These are phyloP conservation scores for Pleurotus platypus DNA, from an alignment of 768 basidiomycete genomes.

Conservation along the genomic window DNA sequence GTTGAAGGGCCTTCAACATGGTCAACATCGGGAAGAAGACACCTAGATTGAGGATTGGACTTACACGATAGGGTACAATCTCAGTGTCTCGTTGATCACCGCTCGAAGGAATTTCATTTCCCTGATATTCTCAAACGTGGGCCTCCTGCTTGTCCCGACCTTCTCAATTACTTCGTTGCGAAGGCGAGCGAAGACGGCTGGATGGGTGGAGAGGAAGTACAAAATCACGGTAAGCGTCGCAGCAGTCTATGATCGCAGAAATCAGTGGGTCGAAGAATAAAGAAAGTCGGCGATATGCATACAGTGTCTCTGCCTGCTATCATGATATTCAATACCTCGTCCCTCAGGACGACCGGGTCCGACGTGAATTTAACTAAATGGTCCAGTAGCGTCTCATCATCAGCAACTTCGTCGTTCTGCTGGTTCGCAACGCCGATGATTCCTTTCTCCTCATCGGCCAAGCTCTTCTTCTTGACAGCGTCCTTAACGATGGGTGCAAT, in stretches of 20 bases:
- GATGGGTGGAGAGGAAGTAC: conserved; percentile 54
- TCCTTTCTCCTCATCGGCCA: conserved; percentile 16
- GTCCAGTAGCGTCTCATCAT: conserved; percentile 38
- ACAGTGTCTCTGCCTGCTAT: conserved; percentile 61
- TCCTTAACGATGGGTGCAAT: conserved; percentile 45
- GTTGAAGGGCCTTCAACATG: conserved; percentile 30
- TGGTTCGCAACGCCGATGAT: conserved; percentile 3
- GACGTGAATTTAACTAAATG: conserved; percentile 40
- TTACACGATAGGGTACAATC: conserved; percentile 52
- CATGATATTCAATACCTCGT: conserved; percentile 49
- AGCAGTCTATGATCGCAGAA: conserved; percentile 33
- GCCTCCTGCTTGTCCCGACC: conserved; percentile 39
- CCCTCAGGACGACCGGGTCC: conserved; percentile 36
- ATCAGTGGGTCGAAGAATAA: background rate
- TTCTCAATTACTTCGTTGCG: conserved; percentile 46
- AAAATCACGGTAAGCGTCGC: conserved; percentile 46
- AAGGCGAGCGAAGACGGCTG: conserved; percentile 38
- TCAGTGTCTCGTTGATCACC: conserved; percentile 53
- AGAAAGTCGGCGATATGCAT: conserved; percentile 30
- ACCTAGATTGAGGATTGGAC: conserved; percentile 9
- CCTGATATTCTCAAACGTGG: conserved; percentile 52
- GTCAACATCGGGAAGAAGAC: background rate
- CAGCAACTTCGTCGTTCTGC: conserved; percentile 14
- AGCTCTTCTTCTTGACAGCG: conserved; percentile 30
- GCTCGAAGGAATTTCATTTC: conserved; percentile 59